Conservation (phyloP, 768 basidiomycete species). For the Boletales sp. region DNA sequence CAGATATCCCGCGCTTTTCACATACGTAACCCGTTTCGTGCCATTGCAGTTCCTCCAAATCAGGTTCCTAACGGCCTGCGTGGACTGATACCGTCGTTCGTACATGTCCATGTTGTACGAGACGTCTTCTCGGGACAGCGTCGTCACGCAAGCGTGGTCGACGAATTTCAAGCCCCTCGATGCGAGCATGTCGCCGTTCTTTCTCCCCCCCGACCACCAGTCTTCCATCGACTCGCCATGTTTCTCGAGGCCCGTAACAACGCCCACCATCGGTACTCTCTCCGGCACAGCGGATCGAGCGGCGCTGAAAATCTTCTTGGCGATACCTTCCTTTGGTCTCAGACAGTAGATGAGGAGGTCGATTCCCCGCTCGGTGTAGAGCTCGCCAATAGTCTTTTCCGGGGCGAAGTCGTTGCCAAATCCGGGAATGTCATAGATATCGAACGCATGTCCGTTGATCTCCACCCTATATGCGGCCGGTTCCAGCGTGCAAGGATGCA, state of each 20-base stretch:
- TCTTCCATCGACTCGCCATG: constrained; percentile 27
- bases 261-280: constrained; percentile 37
- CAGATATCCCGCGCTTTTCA: constrained; percentile 27
- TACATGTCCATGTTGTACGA: constrained; percentile 32
- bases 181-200: constrained; percentile 34
- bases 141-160: constrained; percentile 43
- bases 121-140: constrained; percentile 29
- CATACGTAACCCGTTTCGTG: constrained; percentile 28
- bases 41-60: constrained; percentile 30
- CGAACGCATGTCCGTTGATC: constrained; percentile 28
- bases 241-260: constrained; percentile 37
- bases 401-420: constrained; percentile 20
- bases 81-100: constrained; percentile 27
- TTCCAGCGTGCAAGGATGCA: constrained; percentile 25
- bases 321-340: constrained; percentile 27
- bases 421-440: constrained; percentile 30
- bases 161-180: constrained; percentile 32
- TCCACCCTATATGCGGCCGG: constrained; percentile 27
- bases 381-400: constrained; percentile 24
- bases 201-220: constrained; percentile 30
- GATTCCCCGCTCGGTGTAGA: constrained; percentile 29
- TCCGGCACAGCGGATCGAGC: constrained; percentile 27
- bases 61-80: constrained; percentile 22
- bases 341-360: constrained; percentile 31
- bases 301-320: constrained; percentile 22